Evolutionary conservation across 192 early-diverging fungal species (phyloP).

Genomic region (Cladochytrium replicatum): DNA sequence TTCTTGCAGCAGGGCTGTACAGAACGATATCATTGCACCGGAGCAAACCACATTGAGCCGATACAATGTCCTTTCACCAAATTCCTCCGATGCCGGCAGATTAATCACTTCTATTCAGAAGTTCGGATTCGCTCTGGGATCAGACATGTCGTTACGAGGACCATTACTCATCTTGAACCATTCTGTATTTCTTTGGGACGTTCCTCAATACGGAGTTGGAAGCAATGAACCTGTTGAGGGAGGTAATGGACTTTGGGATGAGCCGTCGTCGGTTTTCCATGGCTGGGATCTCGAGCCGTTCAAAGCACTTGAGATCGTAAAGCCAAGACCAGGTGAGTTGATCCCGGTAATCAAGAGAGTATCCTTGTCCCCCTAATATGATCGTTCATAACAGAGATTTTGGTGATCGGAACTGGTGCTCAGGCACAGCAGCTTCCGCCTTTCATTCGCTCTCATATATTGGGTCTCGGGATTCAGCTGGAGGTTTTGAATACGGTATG

Average conservation of each 20-base stretch:
- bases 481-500: constrained; percentile 34
- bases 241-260: too few species aligned
- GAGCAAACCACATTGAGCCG: too few species aligned
- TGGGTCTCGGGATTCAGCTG: constrained; percentile 36
- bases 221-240: too few species aligned
- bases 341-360: too few species aligned
- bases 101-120: too few species aligned
- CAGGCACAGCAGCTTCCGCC: constrained; percentile 22
- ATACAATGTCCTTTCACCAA: too few species aligned
- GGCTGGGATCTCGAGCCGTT: constrained; percentile 33
- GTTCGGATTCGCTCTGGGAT: constrained; percentile 25
- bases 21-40: too few species aligned
- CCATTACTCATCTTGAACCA: constrained; percentile 22
- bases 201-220: constrained; percentile 40
- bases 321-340: constrained; percentile 27
- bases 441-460: constrained; percentile 25
- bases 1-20: too few species aligned
- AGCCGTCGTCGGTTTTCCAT: constrained; percentile 30
- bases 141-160: constrained; percentile 20
- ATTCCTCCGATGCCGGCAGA: too few species aligned
- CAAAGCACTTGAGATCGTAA: constrained; percentile 27
- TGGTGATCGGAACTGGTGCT: constrained; percentile 39
- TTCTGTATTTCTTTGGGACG: constrained; percentile 34
- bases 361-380: too few species aligned
- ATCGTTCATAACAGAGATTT: too few species aligned